Base-by-base conservation (phyloP, 2,329 filamentous ascomycete genomes). In the Pseudocercospora fijiensis region DNA sequence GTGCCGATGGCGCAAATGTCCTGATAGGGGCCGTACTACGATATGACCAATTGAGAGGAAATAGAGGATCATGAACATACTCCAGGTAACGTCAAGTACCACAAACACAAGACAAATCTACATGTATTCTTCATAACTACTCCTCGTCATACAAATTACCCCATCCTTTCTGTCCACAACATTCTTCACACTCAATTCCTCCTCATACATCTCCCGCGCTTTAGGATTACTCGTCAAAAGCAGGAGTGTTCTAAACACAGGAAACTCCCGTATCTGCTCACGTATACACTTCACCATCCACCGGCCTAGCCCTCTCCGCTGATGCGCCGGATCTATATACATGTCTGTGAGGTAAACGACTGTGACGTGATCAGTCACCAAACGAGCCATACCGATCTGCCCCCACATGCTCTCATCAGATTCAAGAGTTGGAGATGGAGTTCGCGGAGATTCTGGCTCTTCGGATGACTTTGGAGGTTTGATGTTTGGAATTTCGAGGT, bases 1-100 rank as follows among this genome's bases (percentile, higher is more conserved):
- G 80, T 74, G 78, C 77, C 22, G 68, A 80, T 58, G 80, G 80
- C 0, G 76, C 79, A 16, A 82, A 85, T 70, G 80, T 83, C 4
- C 67, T 85, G 68, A 69, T 83, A 60, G 80, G 83, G 53, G 79
- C 81, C 51, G 81, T 85, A 30, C 24, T 84, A 58, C 75, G 79
- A 45, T 84, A 80, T 73, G 82, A 84, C 73, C 70, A 75, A 43
- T 71, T 81, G 73, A 53, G 49, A 53, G 49, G 49, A 8, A 24
- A n/a, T 24, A 26, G 49, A 53, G 49, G 49, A 26, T 53, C 22
- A n/a, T 53, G 49, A 53, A 49, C 13, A 26, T 13, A 20, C 3
- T 47, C 45, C 18, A 49, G 22, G 45, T 49, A 49, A 49, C 45
- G 18, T 49, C 3, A 49, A 26, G 20, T 24, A 49, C 45, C 20